Base-by-base conservation (phyloP, 108 stramenopile species). In the Fragilariopsis cylindrus region DNA sequence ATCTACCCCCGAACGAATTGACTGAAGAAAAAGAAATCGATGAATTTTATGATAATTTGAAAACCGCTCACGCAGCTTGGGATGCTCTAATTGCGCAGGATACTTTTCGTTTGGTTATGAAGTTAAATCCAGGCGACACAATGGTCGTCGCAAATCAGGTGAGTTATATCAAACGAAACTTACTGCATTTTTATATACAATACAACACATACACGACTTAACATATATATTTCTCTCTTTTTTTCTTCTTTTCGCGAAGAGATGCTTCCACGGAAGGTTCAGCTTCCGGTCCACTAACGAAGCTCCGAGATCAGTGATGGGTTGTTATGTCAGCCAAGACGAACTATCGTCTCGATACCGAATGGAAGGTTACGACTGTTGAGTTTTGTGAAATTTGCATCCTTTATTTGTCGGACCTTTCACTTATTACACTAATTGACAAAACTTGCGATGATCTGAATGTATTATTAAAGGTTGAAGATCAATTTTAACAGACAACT, bases 131-230 rank as follows among this genome's bases (percentile, higher is more conserved):
- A 16, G 93, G 93, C 18, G 93, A 95, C 63, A 92, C 89, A 42
- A 74, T 88, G 60, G 77, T 95, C 5, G 90, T 95, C 40, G 87
- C 91, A 16, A 95, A 95, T 75, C 93, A 95, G 73, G 85, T 85
- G 65, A 69, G 79, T 71, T 30, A 30, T 30, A 30, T 30, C 30
- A 9, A 72, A 8, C 46, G 19, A 43, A 42, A 19, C 46, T 48
- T 15, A 45, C 11, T 48, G 15, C 42, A 4, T 18, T 16, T 73
- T 40, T 64, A 1, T 15, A 12, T 41, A 45, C 16, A 19, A 30
- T 12, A 12, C 13, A 7, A 40, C 57, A 6, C 18, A 39, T 48
- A 30, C 30, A 30, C 30, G 30, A 0, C 40, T 54, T 54, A 9
- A 18, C 19, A 55, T 12, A 18, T 62, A 16, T 60, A 8, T 7